Conservation (phyloP, 129 eudicot genomes). For the Cynara cardunculus region DNA sequence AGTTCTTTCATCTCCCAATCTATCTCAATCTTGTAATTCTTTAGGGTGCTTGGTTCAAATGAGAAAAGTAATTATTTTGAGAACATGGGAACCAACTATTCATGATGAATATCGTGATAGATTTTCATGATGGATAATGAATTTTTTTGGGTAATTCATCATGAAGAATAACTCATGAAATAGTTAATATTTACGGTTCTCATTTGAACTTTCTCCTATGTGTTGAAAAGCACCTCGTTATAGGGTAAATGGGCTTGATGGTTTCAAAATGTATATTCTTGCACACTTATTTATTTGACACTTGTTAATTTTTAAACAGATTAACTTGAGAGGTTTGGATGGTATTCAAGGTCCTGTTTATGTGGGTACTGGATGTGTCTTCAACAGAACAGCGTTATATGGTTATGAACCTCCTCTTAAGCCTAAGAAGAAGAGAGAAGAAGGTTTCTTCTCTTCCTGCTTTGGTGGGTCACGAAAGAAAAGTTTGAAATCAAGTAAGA, state of each 20-base stretch:
- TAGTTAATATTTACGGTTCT: background rate
- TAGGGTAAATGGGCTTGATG: background rate
- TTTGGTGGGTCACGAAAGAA: conserved; percentile 82
- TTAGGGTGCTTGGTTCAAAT: background rate
- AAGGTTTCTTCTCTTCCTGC: conserved; percentile 73
- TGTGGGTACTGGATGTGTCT: conserved; percentile 99
- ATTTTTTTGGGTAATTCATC: background rate
- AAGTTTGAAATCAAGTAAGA: conserved; percentile 74
- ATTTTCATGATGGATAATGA: background rate
- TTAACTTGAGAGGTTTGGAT: conserved; percentile 98
- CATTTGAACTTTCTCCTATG: background rate
- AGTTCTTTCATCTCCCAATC: conserved; percentile 34
- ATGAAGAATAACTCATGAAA: background rate
- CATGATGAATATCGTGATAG: background rate
- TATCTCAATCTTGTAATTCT: background rate
- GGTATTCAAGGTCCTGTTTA: conserved; percentile 99
- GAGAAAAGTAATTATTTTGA: background rate
- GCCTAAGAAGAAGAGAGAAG: conserved; percentile 84
- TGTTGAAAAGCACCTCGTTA: background rate
- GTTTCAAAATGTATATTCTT: background rate
- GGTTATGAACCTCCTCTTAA: conserved; percentile 98
- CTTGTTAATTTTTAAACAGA: conserved; percentile 38
- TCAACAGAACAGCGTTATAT: conserved; percentile 97
- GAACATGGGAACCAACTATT: background rate
- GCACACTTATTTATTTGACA: background rate